Evolutionary conservation across 164 flowering plant genomes (phyloP).

Genomic region (Hamamelis virginiana): DNA sequence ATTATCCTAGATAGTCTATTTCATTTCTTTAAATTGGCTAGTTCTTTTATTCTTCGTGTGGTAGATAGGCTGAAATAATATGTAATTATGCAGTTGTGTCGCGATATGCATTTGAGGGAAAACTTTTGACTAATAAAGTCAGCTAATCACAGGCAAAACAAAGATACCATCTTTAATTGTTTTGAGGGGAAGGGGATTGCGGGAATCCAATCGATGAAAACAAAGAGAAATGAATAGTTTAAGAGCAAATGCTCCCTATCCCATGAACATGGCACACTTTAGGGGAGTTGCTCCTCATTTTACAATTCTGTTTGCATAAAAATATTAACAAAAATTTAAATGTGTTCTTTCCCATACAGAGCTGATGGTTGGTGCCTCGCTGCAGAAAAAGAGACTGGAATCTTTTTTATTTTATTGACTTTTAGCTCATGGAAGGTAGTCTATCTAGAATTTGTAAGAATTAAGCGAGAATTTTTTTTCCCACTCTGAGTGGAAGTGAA

Average conservation of each 20-base stretch:
- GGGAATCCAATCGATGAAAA: background rate
- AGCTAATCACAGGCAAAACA: background rate
- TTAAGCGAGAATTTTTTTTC: background rate
- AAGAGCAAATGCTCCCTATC: conserved; percentile 1
- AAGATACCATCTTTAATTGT: background rate
- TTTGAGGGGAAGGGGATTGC: too few species aligned
- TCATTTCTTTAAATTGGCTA: too few species aligned
- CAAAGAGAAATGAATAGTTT: background rate
- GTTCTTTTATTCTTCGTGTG: too few species aligned
- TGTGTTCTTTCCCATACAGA: background rate
- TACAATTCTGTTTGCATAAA: too few species aligned
- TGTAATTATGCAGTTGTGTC: too few species aligned
- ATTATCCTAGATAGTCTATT: background rate
- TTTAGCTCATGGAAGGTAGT: conserved; percentile 1
- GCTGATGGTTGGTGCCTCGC: background rate
- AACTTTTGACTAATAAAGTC: background rate
- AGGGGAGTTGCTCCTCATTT: conserved; percentile 16
- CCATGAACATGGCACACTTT: conserved; percentile 10
- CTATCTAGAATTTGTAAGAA: background rate
- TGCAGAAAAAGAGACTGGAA: background rate
- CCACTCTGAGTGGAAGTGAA: background rate
- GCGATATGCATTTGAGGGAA: too few species aligned
- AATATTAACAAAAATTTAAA: too few species aligned
- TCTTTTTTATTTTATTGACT: background rate
- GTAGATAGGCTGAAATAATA: too few species aligned